Conservation (phyloP, 129 eudicot species). For the Artemisia annua region DNA sequence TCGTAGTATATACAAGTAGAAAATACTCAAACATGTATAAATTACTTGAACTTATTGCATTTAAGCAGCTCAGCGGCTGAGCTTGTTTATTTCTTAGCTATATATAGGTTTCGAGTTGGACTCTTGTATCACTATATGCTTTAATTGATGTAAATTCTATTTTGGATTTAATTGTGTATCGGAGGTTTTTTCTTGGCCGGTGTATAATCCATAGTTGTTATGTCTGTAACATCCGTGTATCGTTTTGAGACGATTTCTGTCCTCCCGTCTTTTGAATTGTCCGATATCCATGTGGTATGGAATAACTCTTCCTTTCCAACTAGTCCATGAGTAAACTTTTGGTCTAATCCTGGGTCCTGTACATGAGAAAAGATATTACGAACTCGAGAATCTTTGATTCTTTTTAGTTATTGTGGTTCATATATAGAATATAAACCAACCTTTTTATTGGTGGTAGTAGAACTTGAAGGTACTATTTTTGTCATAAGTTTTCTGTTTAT, state of each 20-base stretch:
- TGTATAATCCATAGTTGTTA: constrained; percentile 79
- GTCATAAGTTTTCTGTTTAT: constrained; percentile 48
- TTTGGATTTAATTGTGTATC: constrained; percentile 55
- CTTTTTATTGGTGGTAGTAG: constrained; percentile 37
- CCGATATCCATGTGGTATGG: constrained; percentile 17
- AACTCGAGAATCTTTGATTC: neutral
- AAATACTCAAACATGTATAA: neutral
- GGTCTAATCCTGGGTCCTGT: constrained; percentile 17
- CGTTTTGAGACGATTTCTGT: constrained; percentile 13
- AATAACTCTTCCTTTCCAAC: constrained; percentile 22
- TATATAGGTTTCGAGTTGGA: neutral
- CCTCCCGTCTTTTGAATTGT: constrained; percentile 15
- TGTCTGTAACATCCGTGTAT: constrained; percentile 44
- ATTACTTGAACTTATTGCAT: neutral
- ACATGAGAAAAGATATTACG: neutral
- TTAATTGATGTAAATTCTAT: neutral
- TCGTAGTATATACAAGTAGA: neutral
- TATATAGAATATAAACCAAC: constrained; percentile 29
- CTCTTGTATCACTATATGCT: constrained; percentile 5
- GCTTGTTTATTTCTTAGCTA: neutral
- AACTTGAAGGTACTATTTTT: constrained; percentile 20
- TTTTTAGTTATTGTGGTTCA: neutral
- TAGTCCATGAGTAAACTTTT: constrained; percentile 12
- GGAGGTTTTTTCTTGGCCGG: constrained; percentile 79
- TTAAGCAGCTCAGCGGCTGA: neutral